Evolutionary conservation across 352 stramenopile genomes (phyloP).

Genomic region (Stramenopiles sp.): DNA sequence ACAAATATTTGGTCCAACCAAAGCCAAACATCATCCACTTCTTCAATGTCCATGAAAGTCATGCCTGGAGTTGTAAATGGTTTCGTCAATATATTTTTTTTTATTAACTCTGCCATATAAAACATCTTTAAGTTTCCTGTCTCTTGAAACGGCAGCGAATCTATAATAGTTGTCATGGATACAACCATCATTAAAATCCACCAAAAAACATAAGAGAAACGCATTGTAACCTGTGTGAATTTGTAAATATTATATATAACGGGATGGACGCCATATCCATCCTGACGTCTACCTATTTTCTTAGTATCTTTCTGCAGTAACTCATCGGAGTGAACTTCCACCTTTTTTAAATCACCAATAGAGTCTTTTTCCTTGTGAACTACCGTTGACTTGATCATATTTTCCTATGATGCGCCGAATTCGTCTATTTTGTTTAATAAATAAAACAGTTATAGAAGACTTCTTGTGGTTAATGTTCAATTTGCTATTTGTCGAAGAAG

Average conservation of each 20-base stretch:
- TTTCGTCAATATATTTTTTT: neutral
- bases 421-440: too few species aligned
- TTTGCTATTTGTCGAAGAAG: too few species aligned
- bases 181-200: neutral
- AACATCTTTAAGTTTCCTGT: neutral
- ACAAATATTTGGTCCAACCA: neutral
- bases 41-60: neutral
- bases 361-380: too few species aligned
- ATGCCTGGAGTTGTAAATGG: neutral
- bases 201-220: neutral
- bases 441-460: too few species aligned
- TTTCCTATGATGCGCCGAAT: too few species aligned
- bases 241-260: neutral
- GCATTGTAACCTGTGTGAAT: neutral
- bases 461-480: too few species aligned
- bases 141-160: neutral
- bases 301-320: too few species aligned
- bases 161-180: neutral
- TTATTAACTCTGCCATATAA: neutral
- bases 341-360: too few species aligned
- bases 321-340: too few species aligned
- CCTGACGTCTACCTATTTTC: neutral
- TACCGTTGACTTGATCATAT: too few species aligned
- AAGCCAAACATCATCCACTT: neutral
- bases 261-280: neutral